Evolutionary conservation across 2,329 filamentous ascomycete species (phyloP).

Genomic region (Pyrenophora graminea): DNA sequence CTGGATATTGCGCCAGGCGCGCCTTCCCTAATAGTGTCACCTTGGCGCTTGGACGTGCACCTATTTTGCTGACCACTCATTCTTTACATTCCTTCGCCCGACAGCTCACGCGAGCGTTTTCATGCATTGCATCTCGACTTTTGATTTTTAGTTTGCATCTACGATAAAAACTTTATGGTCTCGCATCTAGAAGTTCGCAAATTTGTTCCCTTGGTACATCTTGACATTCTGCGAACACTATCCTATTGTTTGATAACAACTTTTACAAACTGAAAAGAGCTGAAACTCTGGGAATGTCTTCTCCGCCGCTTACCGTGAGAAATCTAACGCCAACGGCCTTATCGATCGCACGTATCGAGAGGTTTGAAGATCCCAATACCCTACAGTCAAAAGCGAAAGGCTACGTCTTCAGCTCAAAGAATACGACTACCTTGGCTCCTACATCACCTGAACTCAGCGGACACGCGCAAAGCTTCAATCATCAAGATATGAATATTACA

Average conservation of each 20-base stretch:
- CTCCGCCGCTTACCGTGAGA: slow-evolving; percentile 69
- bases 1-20: slow-evolving; percentile 1
- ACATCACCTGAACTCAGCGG: slow-evolving; percentile 52
- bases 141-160: too few relatives aligned
- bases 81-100: not conserved
- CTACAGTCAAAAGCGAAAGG: slow-evolving; percentile 37
- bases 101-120: not conserved
- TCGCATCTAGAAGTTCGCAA: too few relatives aligned
- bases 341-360: slow-evolving; percentile 73
- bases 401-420: slow-evolving; percentile 40
- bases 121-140: too few relatives aligned
- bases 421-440: slow-evolving; percentile 32
- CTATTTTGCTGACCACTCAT: slow-evolving; percentile 4
- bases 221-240: not conserved
- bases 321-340: slow-evolving; percentile 79
- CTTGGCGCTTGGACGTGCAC: slow-evolving; percentile 12
- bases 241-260: not conserved
- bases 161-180: too few relatives aligned
- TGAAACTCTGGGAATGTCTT: slow-evolving; percentile 22
- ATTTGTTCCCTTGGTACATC: not conserved
- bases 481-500: slow-evolving; percentile 64
- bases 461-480: slow-evolving; percentile 64
- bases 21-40: slow-evolving; percentile 9
- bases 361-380: slow-evolving; percentile 64
- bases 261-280: not conserved